These are phyloP conservation scores for Alisma plantagoaquatica DNA, from an alignment of 106 monocot species.

Conservation along the genomic window DNA sequence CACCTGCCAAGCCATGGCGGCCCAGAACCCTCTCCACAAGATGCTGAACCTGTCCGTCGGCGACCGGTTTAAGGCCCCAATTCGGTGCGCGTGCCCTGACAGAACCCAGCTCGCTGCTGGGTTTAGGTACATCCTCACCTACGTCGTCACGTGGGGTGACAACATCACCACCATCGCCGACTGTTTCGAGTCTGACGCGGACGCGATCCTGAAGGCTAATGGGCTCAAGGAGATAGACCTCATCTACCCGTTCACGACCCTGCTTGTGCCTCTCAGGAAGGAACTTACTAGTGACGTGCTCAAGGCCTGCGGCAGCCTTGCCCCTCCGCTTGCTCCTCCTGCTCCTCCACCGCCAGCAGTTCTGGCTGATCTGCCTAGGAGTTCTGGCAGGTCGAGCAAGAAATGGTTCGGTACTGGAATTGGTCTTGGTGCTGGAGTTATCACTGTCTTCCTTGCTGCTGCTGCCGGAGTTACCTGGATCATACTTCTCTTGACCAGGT, in stretches of 20 bases:
- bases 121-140: conserved; percentile 43
- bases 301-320: background rate
- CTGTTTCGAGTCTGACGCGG: conserved; percentile 17
- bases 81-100: conserved; percentile 81
- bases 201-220: conserved; percentile 46
- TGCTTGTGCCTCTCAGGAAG: conserved; percentile 46
- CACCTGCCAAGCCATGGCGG: conserved; percentile 80
- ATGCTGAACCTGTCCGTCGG: conserved; percentile 18
- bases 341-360: conserved; percentile 5
- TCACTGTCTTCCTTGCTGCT: conserved; percentile 8
- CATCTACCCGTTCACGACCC: conserved; percentile 62
- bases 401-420: conserved; percentile 45
- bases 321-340: no score
- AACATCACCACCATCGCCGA: conserved; percentile 28
- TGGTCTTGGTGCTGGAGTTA: conserved; percentile 29
- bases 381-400: background rate
- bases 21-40: conserved; percentile 43
- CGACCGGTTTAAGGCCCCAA: conserved; percentile 26
- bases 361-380: conserved; percentile 3
- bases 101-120: conserved; percentile 33
- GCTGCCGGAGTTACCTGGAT: no score
- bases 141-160: conserved; percentile 38
- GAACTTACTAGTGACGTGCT: conserved; percentile 21
- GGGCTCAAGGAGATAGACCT: conserved; percentile 2
- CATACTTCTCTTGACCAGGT: no score